Base-by-base conservation (phyloP, 345 rosid species). In the Moringa oleifera region DNA sequence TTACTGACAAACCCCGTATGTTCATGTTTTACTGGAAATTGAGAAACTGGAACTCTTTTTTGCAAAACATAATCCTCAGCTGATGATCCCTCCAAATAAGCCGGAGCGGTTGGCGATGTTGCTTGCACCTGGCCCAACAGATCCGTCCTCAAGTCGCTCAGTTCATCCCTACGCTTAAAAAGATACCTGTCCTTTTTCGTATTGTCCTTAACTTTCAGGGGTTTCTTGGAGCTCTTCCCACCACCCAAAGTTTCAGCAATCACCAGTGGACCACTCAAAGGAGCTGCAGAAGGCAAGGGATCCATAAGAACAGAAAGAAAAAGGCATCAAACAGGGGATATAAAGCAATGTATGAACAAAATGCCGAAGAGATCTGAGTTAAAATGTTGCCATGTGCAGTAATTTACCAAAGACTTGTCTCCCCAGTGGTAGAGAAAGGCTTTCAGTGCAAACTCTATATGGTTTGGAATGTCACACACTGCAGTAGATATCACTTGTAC, bases 181-280 rank as follows among this genome's bases (percentile, higher is more conserved):
- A 88, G 86, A 70, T 85, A 89, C 58, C 74, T 84, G 64, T 89
- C 95, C 76, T 85, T 81, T 80, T 89, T 91, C 20, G 81, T 76
- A 16, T 70, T 79, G 65, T 87, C 97, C 95, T 91, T 87, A 57
- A 79, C 81, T 83, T 89, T 95, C 66, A 77, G 31, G 49, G 80
- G 59, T 31, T 78, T 91, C 52, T 81, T 85, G 25, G 95, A 75
- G 72, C 77, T 72, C 80, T 83, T 91, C 60, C 64, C 73, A 57
- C 79, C 73, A 68, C 91, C 79, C 65, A 89, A 76, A 57, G 93
- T 65, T 74, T 95, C 99, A 2, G 99, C 96, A 63, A 85, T 80
- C 59, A 89, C 96, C 72, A 95, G 65, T 23, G 99, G 99, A 55
- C 99, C 99, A 70, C 94, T 91, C 78, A 89, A 80, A 65, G 94